Conservation (phyloP, 2,329 filamentous ascomycete species). For the Rhynchosporium agropyri region DNA sequence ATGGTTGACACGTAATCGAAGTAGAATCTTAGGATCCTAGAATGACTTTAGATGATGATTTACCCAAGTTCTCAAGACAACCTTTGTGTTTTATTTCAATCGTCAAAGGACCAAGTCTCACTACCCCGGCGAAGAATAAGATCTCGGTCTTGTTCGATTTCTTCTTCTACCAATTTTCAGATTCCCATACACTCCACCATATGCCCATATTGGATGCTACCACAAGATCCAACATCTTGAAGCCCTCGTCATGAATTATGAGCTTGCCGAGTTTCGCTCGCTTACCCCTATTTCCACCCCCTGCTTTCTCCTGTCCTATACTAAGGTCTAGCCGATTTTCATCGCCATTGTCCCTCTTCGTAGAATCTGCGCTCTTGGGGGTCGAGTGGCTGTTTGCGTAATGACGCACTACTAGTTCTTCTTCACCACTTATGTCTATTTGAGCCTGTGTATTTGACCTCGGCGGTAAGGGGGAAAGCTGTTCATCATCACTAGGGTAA, state of each 20-base stretch:
- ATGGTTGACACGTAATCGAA: no score
- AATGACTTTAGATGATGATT: no score
- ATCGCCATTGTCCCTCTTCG: conserved; percentile 40
- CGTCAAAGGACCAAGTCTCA: no score
- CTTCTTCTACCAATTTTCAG: conserved; percentile 7
- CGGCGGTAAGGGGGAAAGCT: conserved; percentile 35
- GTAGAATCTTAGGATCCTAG: no score
- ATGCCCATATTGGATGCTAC: conserved; percentile 90
- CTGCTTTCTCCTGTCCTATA: conserved; percentile 79
- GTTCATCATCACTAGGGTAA: conserved; percentile 35
- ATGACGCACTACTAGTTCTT: not conserved
- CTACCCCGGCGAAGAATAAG: no score
- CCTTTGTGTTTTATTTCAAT: no score
- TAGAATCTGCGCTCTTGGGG: not conserved
- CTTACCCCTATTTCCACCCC: conserved; percentile 82
- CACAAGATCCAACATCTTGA: conserved; percentile 93
- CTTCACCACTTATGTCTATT: conserved; percentile 29
- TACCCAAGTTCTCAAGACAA: no score
- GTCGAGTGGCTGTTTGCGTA: not conserved
- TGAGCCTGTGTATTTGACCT: conserved; percentile 23
- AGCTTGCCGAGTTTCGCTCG: conserved; percentile 92
- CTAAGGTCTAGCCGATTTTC: conserved; percentile 66
- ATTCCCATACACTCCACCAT: conserved; percentile 89
- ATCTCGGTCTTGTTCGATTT: not conserved
- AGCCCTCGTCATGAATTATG: conserved; percentile 82